Evolutionary conservation across 2,329 filamentous ascomycete species (phyloP).

Genomic region (Fusarium tupiense): DNA sequence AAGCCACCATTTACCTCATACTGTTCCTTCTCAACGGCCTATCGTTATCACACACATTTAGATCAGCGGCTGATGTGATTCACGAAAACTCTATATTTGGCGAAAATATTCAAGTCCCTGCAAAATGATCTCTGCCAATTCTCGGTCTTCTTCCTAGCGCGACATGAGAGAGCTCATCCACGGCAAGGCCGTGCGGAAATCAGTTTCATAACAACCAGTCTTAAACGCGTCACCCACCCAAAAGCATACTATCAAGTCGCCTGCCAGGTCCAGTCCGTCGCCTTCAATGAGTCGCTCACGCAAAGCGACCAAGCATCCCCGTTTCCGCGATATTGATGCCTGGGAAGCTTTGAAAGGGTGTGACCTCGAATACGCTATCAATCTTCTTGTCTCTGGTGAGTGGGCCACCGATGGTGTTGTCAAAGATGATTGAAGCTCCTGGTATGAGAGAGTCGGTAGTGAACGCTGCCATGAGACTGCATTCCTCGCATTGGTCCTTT

Average conservation of each 20-base stretch:
- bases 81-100: fast-evolving
- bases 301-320: no score
- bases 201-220: not conserved
- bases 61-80: not conserved
- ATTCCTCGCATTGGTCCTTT: not conserved
- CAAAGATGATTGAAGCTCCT: not conserved
- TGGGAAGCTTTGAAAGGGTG: not conserved
- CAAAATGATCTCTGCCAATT: no score
- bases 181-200: not conserved
- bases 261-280: not conserved
- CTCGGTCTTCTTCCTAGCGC: not conserved
- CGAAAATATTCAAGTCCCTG: not conserved
- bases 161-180: no score
- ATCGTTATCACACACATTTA: no score
- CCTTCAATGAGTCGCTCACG: no score
- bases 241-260: no score
- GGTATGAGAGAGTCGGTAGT: not conserved
- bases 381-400: not conserved
- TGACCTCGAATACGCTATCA: not conserved
- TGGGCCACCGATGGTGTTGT: not conserved
- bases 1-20: no score
- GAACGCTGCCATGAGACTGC: not conserved
- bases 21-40: not conserved
- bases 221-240: not conserved
- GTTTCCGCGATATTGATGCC: not conserved